phyloP scores from a whole-genome alignment of 2,329 filamentous ascomycete genomes.

The Diaporthe vexans region DNA sequence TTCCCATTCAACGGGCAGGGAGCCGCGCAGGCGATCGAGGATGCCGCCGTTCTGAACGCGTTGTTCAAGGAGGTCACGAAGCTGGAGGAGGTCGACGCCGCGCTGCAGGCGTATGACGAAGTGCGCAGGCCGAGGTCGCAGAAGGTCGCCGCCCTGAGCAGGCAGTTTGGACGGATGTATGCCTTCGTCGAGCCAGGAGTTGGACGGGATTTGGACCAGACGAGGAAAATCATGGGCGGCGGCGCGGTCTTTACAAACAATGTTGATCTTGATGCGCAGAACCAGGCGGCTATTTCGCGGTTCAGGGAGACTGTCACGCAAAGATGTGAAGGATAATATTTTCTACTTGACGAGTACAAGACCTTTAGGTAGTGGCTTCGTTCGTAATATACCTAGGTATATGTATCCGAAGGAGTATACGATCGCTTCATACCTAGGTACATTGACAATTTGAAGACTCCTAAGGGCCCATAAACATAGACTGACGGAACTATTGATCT shows the following conservation, averaged over 20 bases:
- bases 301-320: neutral
- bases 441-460: too few species aligned
- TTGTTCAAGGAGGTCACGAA: conserved; percentile 45
- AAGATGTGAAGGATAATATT: too few species aligned
- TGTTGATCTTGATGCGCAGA: conserved; percentile 49
- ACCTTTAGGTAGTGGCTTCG: too few species aligned
- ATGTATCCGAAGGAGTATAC: too few species aligned
- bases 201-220: conserved; percentile 46
- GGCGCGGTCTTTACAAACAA: conserved; percentile 50
- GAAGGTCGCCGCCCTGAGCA: conserved; percentile 49
- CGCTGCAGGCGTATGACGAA: conserved; percentile 49
- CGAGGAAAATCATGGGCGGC: conserved; percentile 48
- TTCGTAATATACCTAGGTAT: too few species aligned
- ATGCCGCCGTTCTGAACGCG: conserved; percentile 49
- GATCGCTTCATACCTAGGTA: too few species aligned
- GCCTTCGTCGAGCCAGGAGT: conserved; percentile 27
- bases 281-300: conserved; percentile 17
- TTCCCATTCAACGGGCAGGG: conserved; percentile 51
- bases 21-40: conserved; percentile 55
- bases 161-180: conserved; percentile 50
- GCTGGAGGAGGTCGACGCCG: conserved; percentile 42
- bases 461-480: too few species aligned
- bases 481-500: too few species aligned
- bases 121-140: conserved; percentile 50
- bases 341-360: too few species aligned